These are phyloP conservation scores for Poa pratensis DNA, from an alignment of 176 grass and related monocot genomes.

Conservation along the genomic window DNA sequence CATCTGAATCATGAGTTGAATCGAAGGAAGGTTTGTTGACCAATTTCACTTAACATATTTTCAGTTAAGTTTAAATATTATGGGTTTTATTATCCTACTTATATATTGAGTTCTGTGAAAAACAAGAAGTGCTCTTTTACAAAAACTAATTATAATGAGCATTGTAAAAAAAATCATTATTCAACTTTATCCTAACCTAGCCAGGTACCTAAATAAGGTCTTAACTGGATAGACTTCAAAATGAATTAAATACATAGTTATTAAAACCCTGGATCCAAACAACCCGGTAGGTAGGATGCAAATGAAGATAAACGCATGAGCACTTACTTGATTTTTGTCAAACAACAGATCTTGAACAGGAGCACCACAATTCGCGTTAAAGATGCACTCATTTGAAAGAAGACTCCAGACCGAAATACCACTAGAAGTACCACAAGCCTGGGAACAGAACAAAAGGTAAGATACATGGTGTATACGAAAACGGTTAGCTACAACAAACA, in stretches of 20 bases:
- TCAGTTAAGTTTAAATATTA: neutral
- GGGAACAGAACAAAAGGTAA: conserved; percentile 30
- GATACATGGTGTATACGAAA: neutral
- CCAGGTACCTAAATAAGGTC: neutral
- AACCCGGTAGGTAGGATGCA: neutral
- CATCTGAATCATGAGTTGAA: neutral
- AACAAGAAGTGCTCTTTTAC: neutral
- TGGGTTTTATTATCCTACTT: conserved; percentile 12
- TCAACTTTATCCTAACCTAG: conserved; percentile 5
- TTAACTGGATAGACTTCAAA: conserved; percentile 1
- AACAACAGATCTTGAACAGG: conserved; percentile 90
- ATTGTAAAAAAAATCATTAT: neutral
- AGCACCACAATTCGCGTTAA: conserved; percentile 61
- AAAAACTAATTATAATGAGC: neutral
- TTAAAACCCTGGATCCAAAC: neutral
- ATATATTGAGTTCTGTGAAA: neutral
- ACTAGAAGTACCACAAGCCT: conserved; percentile 77
- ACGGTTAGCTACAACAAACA: conserved; percentile 14
- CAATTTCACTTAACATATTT: neutral
- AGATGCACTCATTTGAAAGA: conserved; percentile 88
- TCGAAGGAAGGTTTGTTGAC: neutral
- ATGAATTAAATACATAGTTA: neutral
- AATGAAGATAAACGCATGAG: conserved; percentile 25
- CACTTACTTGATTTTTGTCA: conserved; percentile 84
- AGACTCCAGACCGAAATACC: conserved; percentile 92